These are phyloP conservation scores for Zea mays DNA, from an alignment of 176 grass and related monocot genomes.

Conservation along the genomic window DNA sequence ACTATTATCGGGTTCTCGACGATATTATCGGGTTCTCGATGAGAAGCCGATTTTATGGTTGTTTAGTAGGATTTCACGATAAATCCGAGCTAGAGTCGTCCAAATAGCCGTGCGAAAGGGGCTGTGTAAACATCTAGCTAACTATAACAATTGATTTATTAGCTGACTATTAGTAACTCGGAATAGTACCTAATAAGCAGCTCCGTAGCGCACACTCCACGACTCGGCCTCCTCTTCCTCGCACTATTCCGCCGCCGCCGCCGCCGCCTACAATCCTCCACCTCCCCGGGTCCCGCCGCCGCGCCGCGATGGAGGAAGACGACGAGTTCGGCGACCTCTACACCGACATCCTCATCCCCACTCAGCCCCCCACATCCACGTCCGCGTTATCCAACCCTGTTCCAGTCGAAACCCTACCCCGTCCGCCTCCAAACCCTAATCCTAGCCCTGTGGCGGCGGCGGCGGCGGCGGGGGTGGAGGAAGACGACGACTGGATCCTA, in stretches of 20 bases:
- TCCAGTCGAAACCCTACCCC: slow-evolving; percentile 5
- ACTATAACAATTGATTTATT: too few species aligned
- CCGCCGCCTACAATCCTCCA: slow-evolving; percentile 37
- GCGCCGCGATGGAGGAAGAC: slow-evolving; percentile 77
- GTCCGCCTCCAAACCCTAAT: slow-evolving; percentile 35
- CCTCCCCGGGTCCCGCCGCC: slow-evolving; percentile 26
- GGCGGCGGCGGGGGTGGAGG: slow-evolving; percentile 23
- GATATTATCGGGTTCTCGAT: too few species aligned
- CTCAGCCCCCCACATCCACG: slow-evolving; percentile 1
- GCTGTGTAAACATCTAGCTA: too few species aligned
- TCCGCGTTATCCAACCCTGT: slow-evolving; percentile 23
- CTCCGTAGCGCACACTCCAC: neutral
- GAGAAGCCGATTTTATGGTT: too few species aligned
- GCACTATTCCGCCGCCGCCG: slow-evolving; percentile 38
- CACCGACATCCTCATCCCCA: slow-evolving; percentile 59
- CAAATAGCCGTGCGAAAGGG: too few species aligned
- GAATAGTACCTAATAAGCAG: neutral
- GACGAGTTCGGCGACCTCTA: slow-evolving; percentile 99
- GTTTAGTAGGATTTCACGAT: too few species aligned
- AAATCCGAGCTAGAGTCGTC: too few species aligned
- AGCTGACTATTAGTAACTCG: too few species aligned
- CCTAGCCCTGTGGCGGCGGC: neutral
- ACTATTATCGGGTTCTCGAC: too few species aligned
- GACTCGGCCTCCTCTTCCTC: neutral
- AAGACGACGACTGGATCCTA: slow-evolving; percentile 76